phyloP scores from a whole-genome alignment of 768 basidiomycete species.

The Mrakia blollopis region DNA sequence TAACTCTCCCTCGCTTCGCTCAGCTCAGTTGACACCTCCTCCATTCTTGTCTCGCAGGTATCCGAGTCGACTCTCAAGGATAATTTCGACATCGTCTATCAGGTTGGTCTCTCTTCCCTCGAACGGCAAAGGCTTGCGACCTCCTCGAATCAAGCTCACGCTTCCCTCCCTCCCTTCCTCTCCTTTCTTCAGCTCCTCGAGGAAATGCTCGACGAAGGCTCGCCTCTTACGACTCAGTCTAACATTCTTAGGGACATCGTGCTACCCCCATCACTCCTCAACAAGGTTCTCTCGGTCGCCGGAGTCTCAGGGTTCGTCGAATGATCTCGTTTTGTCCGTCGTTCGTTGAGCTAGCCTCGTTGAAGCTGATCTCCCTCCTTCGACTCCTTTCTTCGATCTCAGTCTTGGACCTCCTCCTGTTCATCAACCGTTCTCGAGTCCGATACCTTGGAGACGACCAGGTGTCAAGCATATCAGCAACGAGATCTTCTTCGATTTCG shows the following conservation, averaged over 20 bases:
- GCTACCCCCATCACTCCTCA: conserved; percentile 78
- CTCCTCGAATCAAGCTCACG: background rate
- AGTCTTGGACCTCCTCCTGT: conserved; percentile 44
- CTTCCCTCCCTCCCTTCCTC: background rate
- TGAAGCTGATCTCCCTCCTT: background rate
- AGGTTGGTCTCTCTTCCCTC: conserved; percentile 51
- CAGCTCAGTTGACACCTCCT: background rate
- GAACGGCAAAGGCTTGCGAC: background rate
- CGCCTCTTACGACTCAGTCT: conserved; percentile 83
- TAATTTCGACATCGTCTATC: conserved; percentile 92
- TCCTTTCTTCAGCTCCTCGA: conserved; percentile 63
- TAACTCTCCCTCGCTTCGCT: too few species aligned
- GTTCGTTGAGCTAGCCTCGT: too few species aligned
- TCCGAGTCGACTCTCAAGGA: conserved; percentile 68
- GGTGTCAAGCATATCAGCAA: conserved; percentile 78
- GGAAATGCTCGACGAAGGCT: conserved; percentile 88
- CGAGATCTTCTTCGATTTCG: conserved; percentile 88
- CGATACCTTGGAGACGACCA: conserved; percentile 88
- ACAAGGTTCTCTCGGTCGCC: conserved; percentile 58
- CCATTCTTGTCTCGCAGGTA: background rate
- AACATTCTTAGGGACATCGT: conserved; percentile 91
- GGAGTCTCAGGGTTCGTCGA: conserved; percentile 49
- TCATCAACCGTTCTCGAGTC: conserved; percentile 66
- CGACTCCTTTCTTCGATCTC: background rate
- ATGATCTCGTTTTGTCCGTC: background rate